Base-by-base conservation (phyloP, 2,329 filamentous ascomycete genomes). In the Arthrobotrys sphaeroides region DNA sequence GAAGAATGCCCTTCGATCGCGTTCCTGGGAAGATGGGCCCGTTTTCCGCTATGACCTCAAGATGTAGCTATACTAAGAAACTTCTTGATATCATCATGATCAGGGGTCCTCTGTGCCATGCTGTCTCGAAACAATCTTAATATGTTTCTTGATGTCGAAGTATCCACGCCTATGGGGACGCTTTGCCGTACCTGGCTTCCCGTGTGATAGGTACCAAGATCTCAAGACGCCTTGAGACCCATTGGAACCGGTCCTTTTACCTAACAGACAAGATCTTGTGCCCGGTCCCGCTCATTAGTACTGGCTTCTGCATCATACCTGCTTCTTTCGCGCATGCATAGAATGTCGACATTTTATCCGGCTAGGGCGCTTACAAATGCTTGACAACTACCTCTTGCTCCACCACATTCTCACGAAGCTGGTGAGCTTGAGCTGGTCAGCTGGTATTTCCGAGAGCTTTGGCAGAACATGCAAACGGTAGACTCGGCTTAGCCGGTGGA, bases 271-370 rank as follows among this genome's bases (percentile, higher is more conserved):
- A 55, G 18, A 53, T 33, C 47, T 53, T 53, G 10, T 26, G 31
- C n/a, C 47, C 47, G 47, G 47, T 9, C 26, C 22, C 26, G 26
- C 20, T 49, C 10, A 24, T 16, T n/a, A 53, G 5, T 16, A n/a
- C 20, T 45, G n/a, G 4, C n/a, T 53, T 57, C 43, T 24, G 22
- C 22, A 40, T 40, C 36, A 43, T 60, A 45, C 13, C 16, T 45
- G 5, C 40, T 45, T 10, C 12, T 40, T 6, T 9, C 16, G 13
- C 2, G 6, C 38, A 45, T 53, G 51, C 51, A 55, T 38, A 31
- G 24, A 55, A 38, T 55, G 51, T 55, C 51, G 51, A 55, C 31
- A 55, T 36, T 55, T 55, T 55, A 55, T 18, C 51, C 51, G 51
- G 51, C 36, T 55, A n/a, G n/a, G 51, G 51, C 51, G 51, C 18